Evolutionary conservation across 1,284 basidiomycete species (phyloP).

Genomic region (Ganoderma sinense): DNA sequence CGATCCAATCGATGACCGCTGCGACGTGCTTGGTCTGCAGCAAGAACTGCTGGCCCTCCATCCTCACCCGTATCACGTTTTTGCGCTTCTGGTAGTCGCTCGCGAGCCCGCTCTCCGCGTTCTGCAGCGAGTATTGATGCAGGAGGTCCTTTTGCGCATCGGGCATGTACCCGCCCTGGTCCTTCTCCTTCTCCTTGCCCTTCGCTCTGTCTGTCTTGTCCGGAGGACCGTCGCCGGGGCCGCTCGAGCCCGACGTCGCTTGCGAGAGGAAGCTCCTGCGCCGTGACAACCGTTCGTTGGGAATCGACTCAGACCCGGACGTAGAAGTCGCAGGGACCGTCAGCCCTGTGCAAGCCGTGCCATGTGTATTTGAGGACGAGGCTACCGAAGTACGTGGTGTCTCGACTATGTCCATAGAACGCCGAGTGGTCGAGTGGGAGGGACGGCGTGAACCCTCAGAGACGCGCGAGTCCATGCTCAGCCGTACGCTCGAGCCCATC

Average conservation of each 20-base stretch:
- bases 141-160: constrained; percentile 59
- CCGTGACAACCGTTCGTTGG: constrained; percentile 20
- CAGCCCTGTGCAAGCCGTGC: not conserved
- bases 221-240: constrained; percentile 1
- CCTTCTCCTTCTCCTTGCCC: constrained; percentile 20
- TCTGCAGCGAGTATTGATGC: constrained; percentile 82
- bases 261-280: constrained; percentile 30
- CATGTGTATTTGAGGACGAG: constrained; percentile 10
- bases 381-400: constrained; percentile 30
- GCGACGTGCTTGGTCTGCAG: constrained; percentile 89
- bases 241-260: constrained; percentile 2
- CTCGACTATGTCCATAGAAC: constrained; percentile 34
- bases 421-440: constrained; percentile 23
- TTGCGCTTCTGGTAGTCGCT: constrained; percentile 95
- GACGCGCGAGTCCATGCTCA: constrained; percentile 32
- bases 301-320: constrained; percentile 10
- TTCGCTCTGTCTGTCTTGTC: constrained; percentile 4
- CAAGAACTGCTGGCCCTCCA: constrained; percentile 97
- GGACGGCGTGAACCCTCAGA: constrained; percentile 29
- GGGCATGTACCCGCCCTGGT: constrained; percentile 44
- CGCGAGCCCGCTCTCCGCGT: constrained; percentile 92
- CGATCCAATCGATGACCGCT: constrained; percentile 95
- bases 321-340: constrained; percentile 25
- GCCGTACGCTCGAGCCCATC: constrained; percentile 34
- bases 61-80: constrained; percentile 93